Evolutionary conservation across 768 basidiomycete species (phyloP).

Genomic region (Ramaria rubella): DNA sequence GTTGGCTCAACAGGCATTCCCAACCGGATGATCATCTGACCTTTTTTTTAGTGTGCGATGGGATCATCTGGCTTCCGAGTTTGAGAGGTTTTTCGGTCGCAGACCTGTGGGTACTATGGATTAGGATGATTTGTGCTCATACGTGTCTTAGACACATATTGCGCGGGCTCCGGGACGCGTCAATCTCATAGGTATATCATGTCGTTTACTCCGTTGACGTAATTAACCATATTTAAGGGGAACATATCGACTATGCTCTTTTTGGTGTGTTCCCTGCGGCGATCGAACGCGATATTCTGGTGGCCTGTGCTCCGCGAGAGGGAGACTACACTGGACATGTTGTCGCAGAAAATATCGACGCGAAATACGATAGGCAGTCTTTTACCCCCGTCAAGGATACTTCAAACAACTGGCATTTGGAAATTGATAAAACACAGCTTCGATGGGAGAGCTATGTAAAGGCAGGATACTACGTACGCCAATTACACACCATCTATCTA

Average conservation of each 20-base stretch:
- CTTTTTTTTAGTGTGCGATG: constrained; percentile 39
- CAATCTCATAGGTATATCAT: constrained; percentile 40
- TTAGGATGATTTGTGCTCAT: background rate
- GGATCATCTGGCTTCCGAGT: constrained; percentile 55
- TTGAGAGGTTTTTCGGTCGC: constrained; percentile 55
- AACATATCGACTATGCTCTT: constrained; percentile 79
- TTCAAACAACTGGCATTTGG: constrained; percentile 53
- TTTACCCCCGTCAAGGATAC: constrained; percentile 48
- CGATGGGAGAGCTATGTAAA: constrained; percentile 88
- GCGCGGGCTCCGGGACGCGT: constrained; percentile 75
- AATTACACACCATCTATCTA: background rate
- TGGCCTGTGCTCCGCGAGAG: constrained; percentile 55
- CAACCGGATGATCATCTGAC: background rate
- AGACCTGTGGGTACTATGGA: constrained; percentile 35
- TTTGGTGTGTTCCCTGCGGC: constrained; percentile 85
- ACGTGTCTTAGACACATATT: constrained; percentile 39
- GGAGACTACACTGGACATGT: constrained; percentile 28
- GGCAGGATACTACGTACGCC: constrained; percentile 71
- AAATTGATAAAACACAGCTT: constrained; percentile 61
- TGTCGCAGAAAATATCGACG: constrained; percentile 29
- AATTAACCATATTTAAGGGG: constrained; percentile 38
- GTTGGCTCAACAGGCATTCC: constrained; percentile 17
- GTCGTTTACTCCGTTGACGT: background rate
- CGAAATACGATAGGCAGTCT: constrained; percentile 49
- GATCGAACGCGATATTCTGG: constrained; percentile 75